Percentiles rank a stretch among this genome's conserved stretches.
phyloP scores from a whole-genome alignment of 2,329 filamentous ascomycete species.

The Cladosporium halotolerans region DNA sequence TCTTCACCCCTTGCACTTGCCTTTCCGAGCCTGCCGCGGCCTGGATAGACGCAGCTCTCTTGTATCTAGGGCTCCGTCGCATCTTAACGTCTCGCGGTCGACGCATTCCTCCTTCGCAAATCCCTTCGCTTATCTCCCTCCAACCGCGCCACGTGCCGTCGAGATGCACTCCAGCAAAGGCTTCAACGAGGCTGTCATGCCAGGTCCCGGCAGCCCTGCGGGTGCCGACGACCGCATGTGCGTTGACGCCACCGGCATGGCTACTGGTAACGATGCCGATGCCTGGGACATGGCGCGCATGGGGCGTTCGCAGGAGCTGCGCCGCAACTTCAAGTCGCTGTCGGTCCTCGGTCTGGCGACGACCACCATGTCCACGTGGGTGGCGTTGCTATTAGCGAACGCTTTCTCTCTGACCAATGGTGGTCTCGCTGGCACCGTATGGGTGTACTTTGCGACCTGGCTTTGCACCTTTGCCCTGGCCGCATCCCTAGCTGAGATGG shows the following conservation, averaged over 20 bases:
- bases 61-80: too few relatives aligned
- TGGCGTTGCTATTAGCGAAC: conserved; percentile 26
- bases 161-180: conserved; percentile 9
- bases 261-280: conserved; percentile 9
- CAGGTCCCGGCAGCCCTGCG: background rate
- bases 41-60: too few relatives aligned
- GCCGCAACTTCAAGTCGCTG: conserved; percentile 26
- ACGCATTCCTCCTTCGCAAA: too few relatives aligned
- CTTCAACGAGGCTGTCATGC: background rate
- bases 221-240: conserved; percentile 4
- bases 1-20: background rate
- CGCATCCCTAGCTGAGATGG: conserved; percentile 29
- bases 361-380: conserved; percentile 26
- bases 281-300: conserved; percentile 25
- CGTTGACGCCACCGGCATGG: conserved; percentile 1
- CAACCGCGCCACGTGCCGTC: background rate
- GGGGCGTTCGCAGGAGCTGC: conserved; percentile 24
- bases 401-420: conserved; percentile 28
- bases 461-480: conserved; percentile 25
- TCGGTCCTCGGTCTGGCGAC: conserved; percentile 27
- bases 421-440: conserved; percentile 28
- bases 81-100: too few relatives aligned
- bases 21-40: too few relatives aligned
- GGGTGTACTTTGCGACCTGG: conserved; percentile 27
- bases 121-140: too few relatives aligned